Evolutionary conservation across 306 rosid species (phyloP), one percentile per base, ranked within the genome.

Genomic region (Dryas drummondii): DNA sequence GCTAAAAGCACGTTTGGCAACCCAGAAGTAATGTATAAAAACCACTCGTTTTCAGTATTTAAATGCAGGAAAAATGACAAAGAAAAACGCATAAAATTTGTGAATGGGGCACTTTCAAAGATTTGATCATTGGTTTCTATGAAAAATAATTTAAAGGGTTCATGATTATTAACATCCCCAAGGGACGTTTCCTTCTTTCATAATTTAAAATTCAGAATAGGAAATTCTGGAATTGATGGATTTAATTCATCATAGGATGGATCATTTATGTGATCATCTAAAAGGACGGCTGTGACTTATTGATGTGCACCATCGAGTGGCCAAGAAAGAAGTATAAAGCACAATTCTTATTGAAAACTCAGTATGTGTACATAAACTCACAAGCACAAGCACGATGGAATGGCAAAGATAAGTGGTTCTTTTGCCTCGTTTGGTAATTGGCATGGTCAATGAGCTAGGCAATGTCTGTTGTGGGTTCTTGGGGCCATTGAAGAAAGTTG

Each of bases 351-450:
- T 48, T 41, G 68, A 63, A 41, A 16, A 15, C 8, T 63, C 26
- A 41, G 41, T 63, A 63, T 62, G 22, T 16, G 68, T 49, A 63
- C 68, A 63, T 50, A 63, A 65, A 56, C 75, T 19, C 22, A 56
- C 27, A 48, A 56, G 22, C 75, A 56, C 54, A 71, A 9, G 46
- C 45, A 46, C 56, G 46, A 55, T 42, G 75, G 42, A 53, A 54
- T 12, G 19, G 72, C 57, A 22, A 14, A 32, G 46, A 27, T 22
- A 37, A 50, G 26, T 68, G 46, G 57, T 12, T 19, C 17, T 37
- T 62, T 14, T 17, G 53, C 57, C 13, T 37, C 45, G 12, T 27
- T 61, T 7, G 7, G 63, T 58, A 37, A 9, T 61, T 7, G 7
- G 63, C 10, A 40, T 58, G 63, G 40, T 58, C 64, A 32, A 32